Base-by-base conservation (phyloP, 2,329 filamentous ascomycete species). In the Aspergillus sp. region DNA sequence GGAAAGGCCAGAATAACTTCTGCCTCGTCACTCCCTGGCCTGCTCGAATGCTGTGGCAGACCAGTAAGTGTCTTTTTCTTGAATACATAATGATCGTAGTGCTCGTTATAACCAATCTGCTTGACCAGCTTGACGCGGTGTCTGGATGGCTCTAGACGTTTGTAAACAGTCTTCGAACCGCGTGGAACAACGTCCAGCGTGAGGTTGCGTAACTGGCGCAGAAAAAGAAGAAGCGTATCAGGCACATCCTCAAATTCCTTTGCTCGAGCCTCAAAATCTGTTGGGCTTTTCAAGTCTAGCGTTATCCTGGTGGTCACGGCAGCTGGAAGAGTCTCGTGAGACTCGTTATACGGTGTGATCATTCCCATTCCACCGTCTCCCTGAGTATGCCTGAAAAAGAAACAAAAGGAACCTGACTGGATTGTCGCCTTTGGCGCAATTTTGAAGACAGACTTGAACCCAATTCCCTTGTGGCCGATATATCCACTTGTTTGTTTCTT, bases 331-430 rank as follows among this genome's bases (percentile, higher is more conserved):
- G 41, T 34, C 7, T 56, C 36, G 11, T 24, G n/a, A 0, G 63
- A 45, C 42, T 66, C 58, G 50, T 69, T 66, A 2, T 69, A 71
- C 52, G 81, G 81, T 0, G 75, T 76, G 1, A 83, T 75, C 80
- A 84, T 84, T 1, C 81, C 81, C 36, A 84, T 67, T 1, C 81
- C 81, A 0, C 73, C 71, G 2, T 80, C 76, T 0, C 73, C 77
- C 20, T 32, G 48, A 1, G 51, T 55, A 55, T 76, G 67, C n/a
- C 67, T 44, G 45, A 76, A 77, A 2, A 55, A 63, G 56, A 78
- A 78, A 0, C 70, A 74, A 59, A 70, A 77, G 1, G 66, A 22
- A 1, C 70, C 71, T 0, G 76, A 78, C 50, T 77, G 75, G 17
- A 79, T 68, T n/a, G 71, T 65, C 9, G 76, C 75, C 20, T 70